Conservation (phyloP, 1,284 basidiomycete species). For the Irpex sp. region DNA sequence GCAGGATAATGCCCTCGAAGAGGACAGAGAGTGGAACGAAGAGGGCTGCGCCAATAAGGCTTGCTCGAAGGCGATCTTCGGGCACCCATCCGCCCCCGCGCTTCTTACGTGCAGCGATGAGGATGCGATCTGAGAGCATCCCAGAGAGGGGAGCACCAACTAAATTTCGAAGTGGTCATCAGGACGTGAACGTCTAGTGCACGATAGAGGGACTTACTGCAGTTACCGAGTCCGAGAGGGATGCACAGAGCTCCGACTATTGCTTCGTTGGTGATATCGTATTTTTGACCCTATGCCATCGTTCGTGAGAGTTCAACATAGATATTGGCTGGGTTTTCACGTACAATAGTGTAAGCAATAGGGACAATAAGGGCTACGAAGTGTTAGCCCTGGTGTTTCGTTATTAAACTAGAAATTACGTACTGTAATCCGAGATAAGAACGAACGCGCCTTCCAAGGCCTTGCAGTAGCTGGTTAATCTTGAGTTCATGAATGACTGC, state of each 20-base stretch:
- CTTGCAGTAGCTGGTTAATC: background rate
- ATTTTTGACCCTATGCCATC: slow-evolving; percentile 43
- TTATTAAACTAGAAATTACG: slow-evolving; percentile 12
- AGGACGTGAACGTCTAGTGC: background rate
- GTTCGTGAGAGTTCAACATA: background rate
- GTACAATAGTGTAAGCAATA: slow-evolving; percentile 38
- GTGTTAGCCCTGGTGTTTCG: background rate
- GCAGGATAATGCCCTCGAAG: slow-evolving; percentile 23
- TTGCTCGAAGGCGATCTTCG: slow-evolving; percentile 53
- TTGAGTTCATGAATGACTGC: no score
- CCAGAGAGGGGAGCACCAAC: slow-evolving; percentile 50
- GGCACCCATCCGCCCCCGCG: slow-evolving; percentile 46
- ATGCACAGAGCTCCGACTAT: slow-evolving; percentile 55
- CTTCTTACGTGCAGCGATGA: slow-evolving; percentile 38
- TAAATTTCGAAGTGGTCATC: slow-evolving; percentile 14
- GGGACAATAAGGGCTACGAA: slow-evolving; percentile 34
- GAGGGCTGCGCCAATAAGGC: slow-evolving; percentile 38
- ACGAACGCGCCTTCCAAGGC: slow-evolving; percentile 23
- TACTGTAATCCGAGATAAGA: slow-evolving; percentile 42
- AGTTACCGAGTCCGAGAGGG: slow-evolving; percentile 53
- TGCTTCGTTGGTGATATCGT: slow-evolving; percentile 52
- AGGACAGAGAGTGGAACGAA: slow-evolving; percentile 37
- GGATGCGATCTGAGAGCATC: slow-evolving; percentile 43
- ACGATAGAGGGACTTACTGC: slow-evolving; percentile 31
- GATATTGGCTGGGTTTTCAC: background rate